phyloP scores from a whole-genome alignment of 805 yeast species.

The Metschnikowia anglica region DNA sequence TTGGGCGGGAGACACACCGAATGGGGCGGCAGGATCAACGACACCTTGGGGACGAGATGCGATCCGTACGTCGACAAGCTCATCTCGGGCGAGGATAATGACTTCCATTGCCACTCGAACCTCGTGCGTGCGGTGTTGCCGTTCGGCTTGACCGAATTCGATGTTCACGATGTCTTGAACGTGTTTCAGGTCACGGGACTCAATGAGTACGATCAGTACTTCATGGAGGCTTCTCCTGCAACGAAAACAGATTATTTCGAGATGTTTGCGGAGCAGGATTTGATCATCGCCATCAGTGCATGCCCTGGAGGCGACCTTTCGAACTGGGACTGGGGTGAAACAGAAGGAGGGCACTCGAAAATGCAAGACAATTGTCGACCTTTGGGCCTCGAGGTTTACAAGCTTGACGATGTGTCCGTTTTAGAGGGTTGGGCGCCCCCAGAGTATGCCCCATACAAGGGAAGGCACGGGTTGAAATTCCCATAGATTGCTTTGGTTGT shows the following conservation, averaged over 20 bases:
- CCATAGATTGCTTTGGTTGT: slow-evolving; percentile 2
- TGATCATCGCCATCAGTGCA: slow-evolving; percentile 61
- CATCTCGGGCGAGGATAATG: slow-evolving; percentile 62
- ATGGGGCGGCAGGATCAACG: slow-evolving; percentile 67
- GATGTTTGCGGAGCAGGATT: slow-evolving; percentile 64
- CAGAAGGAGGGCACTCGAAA: slow-evolving; percentile 42
- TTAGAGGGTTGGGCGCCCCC: slow-evolving; percentile 54
- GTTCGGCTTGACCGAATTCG: slow-evolving; percentile 60
- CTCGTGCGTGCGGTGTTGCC: slow-evolving; percentile 59
- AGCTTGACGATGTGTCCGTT: slow-evolving; percentile 45
- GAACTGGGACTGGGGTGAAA: slow-evolving; percentile 72
- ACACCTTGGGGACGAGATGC: slow-evolving; percentile 65
- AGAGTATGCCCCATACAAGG: slow-evolving; percentile 50
- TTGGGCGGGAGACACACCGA: slow-evolving; percentile 56
- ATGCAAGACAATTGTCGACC: slow-evolving; percentile 66
- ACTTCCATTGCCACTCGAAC: slow-evolving; percentile 67
- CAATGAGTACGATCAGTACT: slow-evolving; percentile 63
- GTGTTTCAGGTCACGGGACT: slow-evolving; percentile 70
- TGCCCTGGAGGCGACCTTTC: slow-evolving; percentile 73
- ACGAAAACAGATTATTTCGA: slow-evolving; percentile 59
- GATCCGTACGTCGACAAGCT: slow-evolving; percentile 68
- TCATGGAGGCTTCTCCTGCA: slow-evolving; percentile 71
- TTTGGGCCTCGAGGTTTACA: slow-evolving; percentile 59
- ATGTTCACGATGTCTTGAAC: slow-evolving; percentile 67
- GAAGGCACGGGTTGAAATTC: slow-evolving; percentile 52